phyloP scores from a whole-genome alignment of 768 basidiomycete genomes.

The Pulveroboletus sp. region DNA sequence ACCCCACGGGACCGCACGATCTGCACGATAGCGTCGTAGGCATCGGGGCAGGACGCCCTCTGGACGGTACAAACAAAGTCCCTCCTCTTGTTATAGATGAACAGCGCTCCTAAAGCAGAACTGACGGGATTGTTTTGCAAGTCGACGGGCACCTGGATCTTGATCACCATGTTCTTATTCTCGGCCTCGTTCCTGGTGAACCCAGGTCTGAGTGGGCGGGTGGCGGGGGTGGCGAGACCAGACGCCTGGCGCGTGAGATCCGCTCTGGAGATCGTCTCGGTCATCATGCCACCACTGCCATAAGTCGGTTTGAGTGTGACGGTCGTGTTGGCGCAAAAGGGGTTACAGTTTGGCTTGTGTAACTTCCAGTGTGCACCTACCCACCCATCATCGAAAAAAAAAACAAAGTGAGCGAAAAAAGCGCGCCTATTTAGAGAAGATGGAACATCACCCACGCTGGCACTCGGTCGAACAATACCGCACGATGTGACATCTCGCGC shows the following conservation, averaged over 20 bases:
- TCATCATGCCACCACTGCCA: slow-evolving; percentile 3
- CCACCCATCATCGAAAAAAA: background rate
- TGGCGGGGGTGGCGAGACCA: slow-evolving; percentile 25
- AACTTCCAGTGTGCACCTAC: slow-evolving; percentile 45
- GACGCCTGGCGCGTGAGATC: slow-evolving; percentile 29
- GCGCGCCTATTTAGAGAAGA: too few species aligned
- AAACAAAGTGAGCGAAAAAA: background rate
- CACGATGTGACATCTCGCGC: slow-evolving; percentile 42
- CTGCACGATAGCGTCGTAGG: slow-evolving; percentile 41
- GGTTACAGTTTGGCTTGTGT: slow-evolving; percentile 47
- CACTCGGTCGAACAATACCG: slow-evolving; percentile 56
- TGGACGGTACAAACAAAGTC: slow-evolving; percentile 48
- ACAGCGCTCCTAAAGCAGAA: slow-evolving; percentile 25
- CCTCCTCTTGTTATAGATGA: slow-evolving; percentile 53
- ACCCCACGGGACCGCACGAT: slow-evolving; percentile 42
- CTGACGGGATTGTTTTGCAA: background rate
- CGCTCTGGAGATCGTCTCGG: slow-evolving; percentile 23
- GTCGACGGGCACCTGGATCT: slow-evolving; percentile 47
- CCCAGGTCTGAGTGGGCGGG: slow-evolving; percentile 17
- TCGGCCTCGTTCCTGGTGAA: slow-evolving; percentile 21
- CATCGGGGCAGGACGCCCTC: slow-evolving; percentile 30
- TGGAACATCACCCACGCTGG: slow-evolving; percentile 41
- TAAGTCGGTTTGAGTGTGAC: slow-evolving; percentile 49
- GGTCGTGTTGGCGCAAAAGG: slow-evolving; percentile 42
- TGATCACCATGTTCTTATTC: slow-evolving; percentile 48